phyloP scores from a whole-genome alignment of 257 asterid genomes.

The Jacaranda mimosifolia region DNA sequence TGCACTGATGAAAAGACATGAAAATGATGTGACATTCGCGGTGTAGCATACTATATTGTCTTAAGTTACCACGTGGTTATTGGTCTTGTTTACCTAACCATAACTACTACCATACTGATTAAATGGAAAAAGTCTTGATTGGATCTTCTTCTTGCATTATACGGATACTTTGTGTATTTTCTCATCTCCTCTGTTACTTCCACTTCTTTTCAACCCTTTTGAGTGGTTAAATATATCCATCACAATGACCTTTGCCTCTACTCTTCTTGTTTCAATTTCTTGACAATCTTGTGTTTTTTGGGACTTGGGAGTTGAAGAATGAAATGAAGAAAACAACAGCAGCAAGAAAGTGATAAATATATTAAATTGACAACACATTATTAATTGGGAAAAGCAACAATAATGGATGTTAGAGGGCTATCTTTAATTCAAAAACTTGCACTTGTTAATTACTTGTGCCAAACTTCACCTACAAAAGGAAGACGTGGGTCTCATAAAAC shows the following conservation, averaged over 20 bases:
- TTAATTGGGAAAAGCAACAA: neutral
- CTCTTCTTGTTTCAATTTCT: neutral
- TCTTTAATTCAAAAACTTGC: slow-evolving; percentile 25
- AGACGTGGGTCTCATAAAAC: slow-evolving; percentile 9
- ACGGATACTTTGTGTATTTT: neutral
- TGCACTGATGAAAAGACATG: neutral
- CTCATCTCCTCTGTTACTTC: neutral
- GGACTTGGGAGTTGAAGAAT: slow-evolving; percentile 5
- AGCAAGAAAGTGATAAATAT: slow-evolving; percentile 32
- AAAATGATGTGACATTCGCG: slow-evolving; percentile 11
- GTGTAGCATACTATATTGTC: neutral
- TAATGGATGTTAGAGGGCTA: slow-evolving; percentile 5
- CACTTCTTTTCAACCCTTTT: neutral
- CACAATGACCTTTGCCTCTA: neutral
- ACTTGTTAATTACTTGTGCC: slow-evolving; percentile 30
- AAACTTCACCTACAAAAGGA: slow-evolving; percentile 36
- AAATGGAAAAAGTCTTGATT: too few relatives aligned
- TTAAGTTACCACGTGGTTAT: neutral
- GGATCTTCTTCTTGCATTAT: neutral
- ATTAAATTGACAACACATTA: neutral
- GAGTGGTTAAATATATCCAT: neutral
- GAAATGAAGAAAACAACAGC: neutral
- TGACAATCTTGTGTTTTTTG: slow-evolving; percentile 15
- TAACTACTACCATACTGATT: neutral
- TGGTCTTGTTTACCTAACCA: slow-evolving; percentile 18